These are phyloP conservation scores for Lactifluus piperatus DNA, from an alignment of 768 basidiomycete species.

Conservation along the genomic window DNA sequence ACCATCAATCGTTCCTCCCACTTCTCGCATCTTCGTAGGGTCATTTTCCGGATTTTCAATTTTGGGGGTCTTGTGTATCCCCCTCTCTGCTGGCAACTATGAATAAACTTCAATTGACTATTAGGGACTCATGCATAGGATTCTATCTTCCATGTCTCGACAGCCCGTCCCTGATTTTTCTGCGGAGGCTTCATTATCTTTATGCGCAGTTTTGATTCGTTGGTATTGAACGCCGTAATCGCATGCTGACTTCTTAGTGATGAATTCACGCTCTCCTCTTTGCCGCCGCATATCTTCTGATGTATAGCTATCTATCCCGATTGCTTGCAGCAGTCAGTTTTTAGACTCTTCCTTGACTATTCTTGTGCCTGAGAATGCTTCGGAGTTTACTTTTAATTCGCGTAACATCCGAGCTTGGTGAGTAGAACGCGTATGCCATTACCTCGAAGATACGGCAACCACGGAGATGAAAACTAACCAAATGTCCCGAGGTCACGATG, in stretches of 20 bases:
- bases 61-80: background rate
- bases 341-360: background rate
- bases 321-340: background rate
- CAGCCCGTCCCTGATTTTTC: too few relatives aligned
- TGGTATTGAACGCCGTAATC: background rate
- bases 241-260: conserved; percentile 6
- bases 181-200: background rate
- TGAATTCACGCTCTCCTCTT: background rate
- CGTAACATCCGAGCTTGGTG: background rate
- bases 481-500: background rate
- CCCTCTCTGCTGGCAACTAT: background rate
- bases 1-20: background rate
- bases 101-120: background rate
- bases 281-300: background rate
- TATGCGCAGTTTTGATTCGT: background rate
- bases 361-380: background rate
- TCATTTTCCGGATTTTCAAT: background rate
- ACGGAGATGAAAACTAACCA: conserved; percentile 13
- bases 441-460: conserved; percentile 2
- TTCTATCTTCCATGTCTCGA: background rate
- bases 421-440: background rate
- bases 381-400: background rate
- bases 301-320: background rate
- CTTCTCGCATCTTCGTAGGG: background rate
- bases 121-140: background rate